Base-by-base conservation (phyloP, 129 eudicot genomes). In the Dittrichia graveolens region DNA sequence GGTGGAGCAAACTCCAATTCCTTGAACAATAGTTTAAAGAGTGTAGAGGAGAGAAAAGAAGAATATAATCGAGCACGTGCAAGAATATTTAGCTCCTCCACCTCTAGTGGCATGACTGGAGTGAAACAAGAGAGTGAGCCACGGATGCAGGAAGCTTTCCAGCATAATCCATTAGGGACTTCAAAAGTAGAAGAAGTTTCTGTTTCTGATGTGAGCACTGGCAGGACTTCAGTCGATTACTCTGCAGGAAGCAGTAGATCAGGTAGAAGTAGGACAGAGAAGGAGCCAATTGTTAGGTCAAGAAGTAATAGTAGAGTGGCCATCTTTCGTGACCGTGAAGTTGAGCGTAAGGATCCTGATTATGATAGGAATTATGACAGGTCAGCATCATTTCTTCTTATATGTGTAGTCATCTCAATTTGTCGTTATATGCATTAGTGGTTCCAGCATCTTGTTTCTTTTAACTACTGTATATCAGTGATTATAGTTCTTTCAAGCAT, bases 1-100 rank as follows among this genome's bases (percentile, higher is more conserved):
- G 78, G 75, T 15, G 79, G 87, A 69, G 64, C 79, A 39, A 78
- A 78, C 81, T 80, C 91, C 44, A 59, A 79, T 69, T 82, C 87
- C 10, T 19, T 50, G 37, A 69, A 72, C 61, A 91, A 88, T 72
- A 85, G 88, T 48, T 74, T 89, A 3, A 95, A 95, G 77, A 95
- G 96, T 44, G 99, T 95, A 79, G 99, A 95, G 78, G 99, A 95
- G 83, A 83, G 99, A 63, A 95, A 91, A 74, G 99, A 95, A 81
- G 99, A 95, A 58, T 95, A 95, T 72, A 88, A 95, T 63, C 82
- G 87, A 78, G 99, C 99, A 55, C 92, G 99, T 65, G 99, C 97
- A 38, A 78, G 99, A 45, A 95, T 95, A 71, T 95, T 95, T 60
- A 95, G 86, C 84, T 86, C 99, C 53, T 77, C 83, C 8, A 45